Evolutionary conservation across 441 rosid species (phyloP), one percentile per base, ranked within the genome.

Genomic region (Brassica balearica): DNA sequence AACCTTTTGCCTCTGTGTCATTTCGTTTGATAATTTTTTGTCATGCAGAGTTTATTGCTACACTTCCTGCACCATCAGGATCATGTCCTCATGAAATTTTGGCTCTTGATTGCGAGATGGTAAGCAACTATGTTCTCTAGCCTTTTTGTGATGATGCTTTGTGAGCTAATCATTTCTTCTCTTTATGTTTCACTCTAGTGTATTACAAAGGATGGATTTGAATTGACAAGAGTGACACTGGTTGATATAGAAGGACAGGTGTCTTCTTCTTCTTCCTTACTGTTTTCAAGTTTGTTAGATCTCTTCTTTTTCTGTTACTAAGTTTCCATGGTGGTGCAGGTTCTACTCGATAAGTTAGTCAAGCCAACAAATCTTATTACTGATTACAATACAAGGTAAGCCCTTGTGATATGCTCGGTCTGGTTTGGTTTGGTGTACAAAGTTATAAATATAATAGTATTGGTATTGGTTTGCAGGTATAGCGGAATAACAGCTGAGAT

Each of bases 21-120:
- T 3, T 2, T 25, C 27, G 27, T 25, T 25, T 25, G 27, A 25
- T 25, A 2, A 25, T 25, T 25, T 32, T 58, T 58, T 9, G 32
- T 77, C 56, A 3, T 80, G 74, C 80, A 92, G 99, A 83, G 73
- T 93, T 92, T 81, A 36, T 80, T 69, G 85, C 88, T 69, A 93
- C 99, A 15, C 74, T 81, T 84, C 88, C 97, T 81, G 87, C 91
- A 68, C 91, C 98, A 65, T 77, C 85, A 55, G 95, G 87, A 76
- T 86, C 88, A 79, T 63, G 83, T 17, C 73, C 80, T 80, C 80
- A 81, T 77, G 90, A 89, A 72, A 82, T 92, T 64, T 77, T 96
- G 86, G 97, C 97, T 74, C 95, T 96, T 82, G 99, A 96, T 65
- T 96, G 98, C 63, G 99, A 93, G 87, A 96, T 96, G 99, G 99